Evolutionary conservation across 2,329 filamentous ascomycete species (phyloP).

Genomic region (Cordyceps fumosorosea): DNA sequence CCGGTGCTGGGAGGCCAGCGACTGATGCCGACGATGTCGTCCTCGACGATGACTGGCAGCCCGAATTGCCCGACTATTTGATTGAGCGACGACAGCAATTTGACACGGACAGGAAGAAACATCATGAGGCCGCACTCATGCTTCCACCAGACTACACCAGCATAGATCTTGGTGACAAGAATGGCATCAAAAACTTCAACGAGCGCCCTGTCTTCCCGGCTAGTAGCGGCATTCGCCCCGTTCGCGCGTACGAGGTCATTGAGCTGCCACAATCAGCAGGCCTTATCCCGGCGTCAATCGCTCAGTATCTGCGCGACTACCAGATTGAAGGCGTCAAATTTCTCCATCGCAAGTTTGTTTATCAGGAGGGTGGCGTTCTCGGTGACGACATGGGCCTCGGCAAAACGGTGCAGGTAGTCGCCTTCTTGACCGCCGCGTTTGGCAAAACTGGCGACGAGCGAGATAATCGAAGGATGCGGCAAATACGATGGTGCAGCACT

Average conservation of each 20-base stretch:
- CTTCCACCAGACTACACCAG: constrained; percentile 72
- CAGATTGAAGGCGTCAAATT: constrained; percentile 82
- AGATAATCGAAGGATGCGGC: constrained; percentile 81
- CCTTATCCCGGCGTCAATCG: constrained; percentile 79
- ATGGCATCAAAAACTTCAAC: constrained; percentile 33
- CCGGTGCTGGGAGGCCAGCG: constrained; percentile 18
- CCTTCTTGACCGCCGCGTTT: constrained; percentile 85
- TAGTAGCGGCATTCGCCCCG: constrained; percentile 52
- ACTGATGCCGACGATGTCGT: constrained; percentile 27
- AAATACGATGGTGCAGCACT: constrained; percentile 56
- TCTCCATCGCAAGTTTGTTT: constrained; percentile 81
- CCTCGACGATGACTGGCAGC: constrained; percentile 39
- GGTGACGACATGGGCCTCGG: constrained; percentile 97
- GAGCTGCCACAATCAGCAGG: constrained; percentile 68
- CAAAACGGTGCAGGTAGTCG: constrained; percentile 93
- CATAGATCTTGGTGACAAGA: constrained; percentile 58
- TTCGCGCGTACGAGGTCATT: constrained; percentile 67
- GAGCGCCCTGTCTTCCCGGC: constrained; percentile 64
- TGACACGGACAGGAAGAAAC: constrained; percentile 49
- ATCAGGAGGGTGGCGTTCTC: constrained; percentile 82
- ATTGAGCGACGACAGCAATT: constrained; percentile 61
- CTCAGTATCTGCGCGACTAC: constrained; percentile 87
- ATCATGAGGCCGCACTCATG: constrained; percentile 63
- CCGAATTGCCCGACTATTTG: constrained; percentile 67
- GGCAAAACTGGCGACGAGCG: constrained; percentile 88